A percentile compares a stretch with the other conserved stretches of the same genome.
phyloP scores from a whole-genome alignment of 805 yeast genomes.

The Metschnikowia colocasiae region DNA sequence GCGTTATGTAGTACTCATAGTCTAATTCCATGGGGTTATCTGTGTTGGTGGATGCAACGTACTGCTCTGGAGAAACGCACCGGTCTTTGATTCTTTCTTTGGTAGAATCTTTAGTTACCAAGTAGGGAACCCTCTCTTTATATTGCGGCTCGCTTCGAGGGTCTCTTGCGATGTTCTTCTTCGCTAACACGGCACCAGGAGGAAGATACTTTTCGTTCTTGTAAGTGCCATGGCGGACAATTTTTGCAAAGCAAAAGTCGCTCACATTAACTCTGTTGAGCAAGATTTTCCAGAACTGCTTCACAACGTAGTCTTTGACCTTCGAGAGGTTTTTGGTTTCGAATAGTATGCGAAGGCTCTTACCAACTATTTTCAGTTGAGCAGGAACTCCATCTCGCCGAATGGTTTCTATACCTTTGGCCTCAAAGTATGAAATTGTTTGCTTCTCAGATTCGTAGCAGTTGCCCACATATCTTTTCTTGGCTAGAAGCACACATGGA shows the following conservation, averaged over 20 bases:
- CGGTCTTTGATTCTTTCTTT: constrained; percentile 70
- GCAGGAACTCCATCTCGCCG: constrained; percentile 95
- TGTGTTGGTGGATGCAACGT: constrained; percentile 39
- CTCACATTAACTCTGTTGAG: constrained; percentile 62
- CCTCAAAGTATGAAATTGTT: constrained; percentile 69
- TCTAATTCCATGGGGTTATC: constrained; percentile 53
- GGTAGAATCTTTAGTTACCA: constrained; percentile 56
- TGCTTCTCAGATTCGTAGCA: constrained; percentile 62
- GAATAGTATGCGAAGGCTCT: constrained; percentile 63
- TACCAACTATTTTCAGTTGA: constrained; percentile 76
- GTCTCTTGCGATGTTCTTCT: constrained; percentile 58
- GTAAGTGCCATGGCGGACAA: constrained; percentile 80
- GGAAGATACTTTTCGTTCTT: constrained; percentile 71
- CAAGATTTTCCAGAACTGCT: constrained; percentile 64
- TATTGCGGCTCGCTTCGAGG: constrained; percentile 80
- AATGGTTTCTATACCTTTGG: constrained; percentile 94
- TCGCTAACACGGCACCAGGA: constrained; percentile 87
- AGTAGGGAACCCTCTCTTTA: constrained; percentile 81
- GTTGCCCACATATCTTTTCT: constrained; percentile 89
- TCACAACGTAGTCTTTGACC: constrained; percentile 62
- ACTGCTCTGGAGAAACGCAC: constrained; percentile 73
- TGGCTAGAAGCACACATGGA: constrained; percentile 77
- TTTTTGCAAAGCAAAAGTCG: constrained; percentile 90
- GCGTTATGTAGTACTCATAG: constrained; percentile 77
- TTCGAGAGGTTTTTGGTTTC: constrained; percentile 65